Evolutionary conservation across 2,329 filamentous ascomycete genomes (phyloP), one percentile per base, ranked within the genome.

Genomic region (Penicillium sp.): DNA sequence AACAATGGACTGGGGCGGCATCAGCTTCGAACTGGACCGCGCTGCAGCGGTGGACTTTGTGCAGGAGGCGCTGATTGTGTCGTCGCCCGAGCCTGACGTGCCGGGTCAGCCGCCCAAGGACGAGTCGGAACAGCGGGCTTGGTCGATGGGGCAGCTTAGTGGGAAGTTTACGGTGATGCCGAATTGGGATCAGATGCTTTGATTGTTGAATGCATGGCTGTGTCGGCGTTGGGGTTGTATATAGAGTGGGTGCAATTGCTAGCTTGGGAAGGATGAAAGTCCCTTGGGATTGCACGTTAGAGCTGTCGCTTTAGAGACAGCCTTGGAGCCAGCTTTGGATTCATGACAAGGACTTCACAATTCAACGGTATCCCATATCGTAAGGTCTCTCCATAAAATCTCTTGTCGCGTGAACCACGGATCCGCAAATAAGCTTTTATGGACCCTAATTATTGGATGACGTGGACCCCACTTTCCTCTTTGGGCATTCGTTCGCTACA

Each of bases 121-220:
- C 8, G 51, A 55, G 4, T 64, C 68, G 18, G 67, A 74, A 16
- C 69, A 74, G 39, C 72, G 74, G 50, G 76, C 79, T 33, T 79
- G 78, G 68, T 78, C 78, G 2, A 80, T 86, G 73, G 84, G 83
- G 8, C 78, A 83, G 61, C 74, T 86, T n/a, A 81, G 79, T 66
- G 81, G 81, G 48, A 86, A 85, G 68, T 85, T 86, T 63, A 81
- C 86, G 2, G 79, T 85, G 30, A 80, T 76, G 45, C 84, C 84
- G 13, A 77, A 86, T 63, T 85, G 82, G 80, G 74, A 75, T 42
- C 74, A 78, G 60, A 77, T 85, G 47, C 57, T 74, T 45, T 72
- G 53, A 66, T 47, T 11, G 40, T 39, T 33, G 33, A 22, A 18
- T 10, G 6, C 20, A 22, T 28, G 25, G 9, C 6, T 27, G 7